Conservation (phyloP, 208 protist genomes). For the Herpetomonas muscarum region DNA sequence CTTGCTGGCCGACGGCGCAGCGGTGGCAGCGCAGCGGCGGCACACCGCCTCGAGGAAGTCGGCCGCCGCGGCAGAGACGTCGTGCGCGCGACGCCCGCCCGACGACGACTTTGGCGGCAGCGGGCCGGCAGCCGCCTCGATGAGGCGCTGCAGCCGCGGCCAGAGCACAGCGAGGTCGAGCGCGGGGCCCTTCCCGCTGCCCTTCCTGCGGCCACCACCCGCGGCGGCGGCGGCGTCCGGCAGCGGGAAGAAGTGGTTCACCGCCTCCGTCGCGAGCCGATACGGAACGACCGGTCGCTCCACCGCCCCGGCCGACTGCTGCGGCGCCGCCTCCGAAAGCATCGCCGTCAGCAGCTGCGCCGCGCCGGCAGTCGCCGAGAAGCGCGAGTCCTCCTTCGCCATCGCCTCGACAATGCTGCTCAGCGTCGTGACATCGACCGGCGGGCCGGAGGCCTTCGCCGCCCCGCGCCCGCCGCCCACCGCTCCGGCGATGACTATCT, state of each 20-base stretch:
- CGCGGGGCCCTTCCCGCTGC: neutral
- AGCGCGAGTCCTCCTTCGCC: slow-evolving; percentile 56
- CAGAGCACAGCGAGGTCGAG: slow-evolving; percentile 7
- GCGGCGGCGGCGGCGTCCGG: neutral
- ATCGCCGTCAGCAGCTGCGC: slow-evolving; percentile 51
- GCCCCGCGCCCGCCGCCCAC: neutral
- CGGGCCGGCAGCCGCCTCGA: neutral
- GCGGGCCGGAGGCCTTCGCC: neutral
- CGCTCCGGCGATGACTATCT: slow-evolving; percentile 24
- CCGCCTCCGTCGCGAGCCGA: slow-evolving; percentile 19
- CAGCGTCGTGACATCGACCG: slow-evolving; percentile 41
- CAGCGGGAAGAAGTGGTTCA: slow-evolving; percentile 41
- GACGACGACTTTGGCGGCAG: neutral
- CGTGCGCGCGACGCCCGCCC: neutral
- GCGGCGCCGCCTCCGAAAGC: slow-evolving; percentile 24
- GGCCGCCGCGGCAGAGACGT: slow-evolving; percentile 24
- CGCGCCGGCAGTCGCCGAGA: slow-evolving; percentile 34
- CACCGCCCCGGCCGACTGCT: neutral
- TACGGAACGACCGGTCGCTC: slow-evolving; percentile 26
- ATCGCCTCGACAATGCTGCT: slow-evolving; percentile 70
- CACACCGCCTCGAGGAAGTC: slow-evolving; percentile 62
- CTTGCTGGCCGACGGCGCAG: slow-evolving; percentile 3
- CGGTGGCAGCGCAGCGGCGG: slow-evolving; percentile 18
- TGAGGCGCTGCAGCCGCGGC: slow-evolving; percentile 7
- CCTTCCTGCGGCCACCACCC: neutral